phyloP scores from a whole-genome alignment of 768 basidiomycete genomes.

The Macrocybe gigantea region DNA sequence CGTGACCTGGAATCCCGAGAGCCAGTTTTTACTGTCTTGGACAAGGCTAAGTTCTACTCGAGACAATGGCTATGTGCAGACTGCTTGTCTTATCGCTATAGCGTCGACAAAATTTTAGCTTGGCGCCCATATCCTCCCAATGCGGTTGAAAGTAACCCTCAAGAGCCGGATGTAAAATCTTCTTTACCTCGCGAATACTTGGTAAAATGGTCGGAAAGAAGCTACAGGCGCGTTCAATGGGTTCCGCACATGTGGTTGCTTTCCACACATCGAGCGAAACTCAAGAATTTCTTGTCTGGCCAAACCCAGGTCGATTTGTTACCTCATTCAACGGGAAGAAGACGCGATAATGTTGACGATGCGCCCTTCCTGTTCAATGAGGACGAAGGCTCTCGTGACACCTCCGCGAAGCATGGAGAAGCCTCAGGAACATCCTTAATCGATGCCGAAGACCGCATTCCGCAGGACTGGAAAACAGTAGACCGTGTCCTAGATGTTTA shows the following conservation, averaged over 20 bases:
- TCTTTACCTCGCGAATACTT: conserved; percentile 85
- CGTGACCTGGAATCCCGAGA: conserved; percentile 35
- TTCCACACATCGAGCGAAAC: conserved; percentile 54
- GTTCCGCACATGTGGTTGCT: conserved; percentile 91
- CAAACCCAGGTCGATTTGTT: conserved; percentile 64
- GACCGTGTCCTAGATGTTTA: conserved; percentile 86
- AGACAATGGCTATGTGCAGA: conserved; percentile 68
- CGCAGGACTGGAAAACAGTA: conserved; percentile 79
- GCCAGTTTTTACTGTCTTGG: conserved; percentile 25
- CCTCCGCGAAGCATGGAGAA: conserved; percentile 25
- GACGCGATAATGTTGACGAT: conserved; percentile 21
- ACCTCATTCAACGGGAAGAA: conserved; percentile 27
- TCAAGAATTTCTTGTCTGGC: conserved; percentile 70
- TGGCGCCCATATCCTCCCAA: conserved; percentile 80
- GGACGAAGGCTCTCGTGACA: conserved; percentile 28
- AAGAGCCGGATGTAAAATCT: conserved; percentile 38
- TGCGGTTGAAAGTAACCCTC: conserved; percentile 37
- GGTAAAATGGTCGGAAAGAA: conserved; percentile 80
- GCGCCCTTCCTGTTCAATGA: conserved; percentile 32
- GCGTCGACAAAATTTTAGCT: conserved; percentile 81
- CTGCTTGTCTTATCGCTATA: conserved; percentile 65
- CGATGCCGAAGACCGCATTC: conserved; percentile 73
- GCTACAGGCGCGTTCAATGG: conserved; percentile 81
- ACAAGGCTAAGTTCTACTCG: conserved; percentile 56
- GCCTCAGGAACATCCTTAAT: conserved; percentile 37